Conservation (phyloP, 2,329 filamentous ascomycete species). For the Thelonectria discophora region DNA sequence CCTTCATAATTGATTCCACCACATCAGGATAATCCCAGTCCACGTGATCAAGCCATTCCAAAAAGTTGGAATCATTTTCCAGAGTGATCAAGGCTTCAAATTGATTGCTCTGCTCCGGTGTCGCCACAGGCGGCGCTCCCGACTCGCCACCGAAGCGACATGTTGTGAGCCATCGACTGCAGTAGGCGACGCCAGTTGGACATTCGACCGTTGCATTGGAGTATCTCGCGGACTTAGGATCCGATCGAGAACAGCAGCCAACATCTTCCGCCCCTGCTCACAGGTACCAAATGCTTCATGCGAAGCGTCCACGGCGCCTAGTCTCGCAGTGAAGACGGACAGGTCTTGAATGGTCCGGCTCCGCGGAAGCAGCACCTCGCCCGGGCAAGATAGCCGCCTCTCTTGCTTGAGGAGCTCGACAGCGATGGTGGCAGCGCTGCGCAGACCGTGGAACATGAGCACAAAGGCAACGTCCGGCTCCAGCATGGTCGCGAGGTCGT, state of each 20-base stretch:
- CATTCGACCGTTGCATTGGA: not conserved
- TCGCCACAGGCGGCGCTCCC: not conserved
- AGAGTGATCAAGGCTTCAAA: not conserved
- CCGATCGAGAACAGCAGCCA: constrained; percentile 5
- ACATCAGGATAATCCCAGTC: constrained; percentile 5
- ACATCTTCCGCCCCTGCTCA: constrained; percentile 7
- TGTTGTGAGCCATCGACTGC: not conserved
- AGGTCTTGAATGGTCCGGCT: constrained; percentile 15
- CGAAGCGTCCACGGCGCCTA: constrained; percentile 3
- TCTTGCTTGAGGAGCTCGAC: constrained; percentile 17
- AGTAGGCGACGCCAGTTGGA: not conserved
- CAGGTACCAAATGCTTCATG: constrained; percentile 4
- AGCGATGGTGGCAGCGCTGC: constrained; percentile 2
- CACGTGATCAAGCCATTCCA: constrained; percentile 12
- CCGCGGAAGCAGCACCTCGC: not conserved
- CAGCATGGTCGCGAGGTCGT: constrained; percentile 7
- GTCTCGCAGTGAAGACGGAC: constrained; percentile 10
- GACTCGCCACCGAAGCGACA: not conserved
- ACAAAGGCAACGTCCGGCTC: constrained; percentile 15
- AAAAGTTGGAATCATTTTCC: constrained; percentile 8
- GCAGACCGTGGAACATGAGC: constrained; percentile 9
- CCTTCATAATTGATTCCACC: not conserved
- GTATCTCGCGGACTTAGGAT: not conserved
- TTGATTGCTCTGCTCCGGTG: not conserved
- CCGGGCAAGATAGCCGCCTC: not conserved